These are phyloP conservation scores for Globisporangium paroecandrum DNA, from an alignment of 352 stramenopile genomes.

Conservation along the genomic window DNA sequence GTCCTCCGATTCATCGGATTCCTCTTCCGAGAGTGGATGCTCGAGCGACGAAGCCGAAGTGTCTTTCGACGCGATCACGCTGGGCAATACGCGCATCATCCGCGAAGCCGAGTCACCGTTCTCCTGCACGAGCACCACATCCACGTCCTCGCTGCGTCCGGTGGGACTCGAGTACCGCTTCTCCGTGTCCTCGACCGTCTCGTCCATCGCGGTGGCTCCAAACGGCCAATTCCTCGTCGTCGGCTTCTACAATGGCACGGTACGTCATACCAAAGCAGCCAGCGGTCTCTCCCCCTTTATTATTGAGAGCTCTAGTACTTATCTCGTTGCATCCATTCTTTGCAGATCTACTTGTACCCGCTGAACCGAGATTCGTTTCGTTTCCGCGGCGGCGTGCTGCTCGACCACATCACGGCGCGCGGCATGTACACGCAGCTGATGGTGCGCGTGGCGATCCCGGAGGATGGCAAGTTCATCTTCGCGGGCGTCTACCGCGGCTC, in stretches of 20 bases:
- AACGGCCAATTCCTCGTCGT: conserved; percentile 74
- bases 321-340: neutral
- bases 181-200: conserved; percentile 60
- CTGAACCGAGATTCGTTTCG: conserved; percentile 53
- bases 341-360: conserved; percentile 56
- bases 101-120: conserved; percentile 41
- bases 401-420: conserved; percentile 77
- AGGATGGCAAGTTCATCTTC: conserved; percentile 84
- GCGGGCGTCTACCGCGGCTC: conserved; percentile 81
- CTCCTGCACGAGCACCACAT: conserved; percentile 37
- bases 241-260: conserved; percentile 76
- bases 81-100: conserved; percentile 58
- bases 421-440: conserved; percentile 85
- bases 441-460: conserved; percentile 67
- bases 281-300: neutral
- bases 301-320: neutral
- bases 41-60: conserved; percentile 64
- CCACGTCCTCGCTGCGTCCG: conserved; percentile 21
- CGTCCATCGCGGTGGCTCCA: conserved; percentile 68
- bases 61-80: conserved; percentile 55
- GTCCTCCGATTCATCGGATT: conserved; percentile 27
- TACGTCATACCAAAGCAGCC: conserved; percentile 15
- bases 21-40: conserved; percentile 21
- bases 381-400: conserved; percentile 67
- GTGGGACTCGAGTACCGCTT: conserved; percentile 66